phyloP scores from a whole-genome alignment of 805 yeast genomes.

The Yarrowia deformans region DNA sequence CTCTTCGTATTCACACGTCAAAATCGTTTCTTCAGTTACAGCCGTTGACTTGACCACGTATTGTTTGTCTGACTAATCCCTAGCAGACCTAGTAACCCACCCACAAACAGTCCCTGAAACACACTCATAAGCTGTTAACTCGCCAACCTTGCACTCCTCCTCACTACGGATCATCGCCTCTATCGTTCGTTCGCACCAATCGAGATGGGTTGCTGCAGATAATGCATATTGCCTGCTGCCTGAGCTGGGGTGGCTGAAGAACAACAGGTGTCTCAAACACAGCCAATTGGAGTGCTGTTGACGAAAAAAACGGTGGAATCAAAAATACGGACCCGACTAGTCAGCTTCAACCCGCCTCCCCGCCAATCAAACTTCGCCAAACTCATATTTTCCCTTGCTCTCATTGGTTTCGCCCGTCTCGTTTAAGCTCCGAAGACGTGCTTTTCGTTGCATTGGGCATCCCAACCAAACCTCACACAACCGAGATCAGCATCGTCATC shows the following conservation, averaged over 20 bases:
- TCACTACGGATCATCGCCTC: not conserved
- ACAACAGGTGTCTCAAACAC: not conserved
- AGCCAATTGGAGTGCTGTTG: not conserved
- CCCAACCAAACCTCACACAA: not conserved
- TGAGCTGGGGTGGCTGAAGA: not conserved
- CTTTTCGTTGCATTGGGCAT: not conserved
- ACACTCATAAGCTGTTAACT: not conserved
- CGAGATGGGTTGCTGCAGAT: constrained; percentile 21
- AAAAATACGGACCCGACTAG: not conserved
- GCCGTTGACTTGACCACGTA: no score
- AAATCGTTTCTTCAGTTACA: no score
- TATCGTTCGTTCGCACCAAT: not conserved
- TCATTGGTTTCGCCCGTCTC: constrained; percentile 16
- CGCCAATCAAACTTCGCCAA: constrained; percentile 17
- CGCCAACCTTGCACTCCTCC: no score
- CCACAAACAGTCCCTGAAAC: not conserved
- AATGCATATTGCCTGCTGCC: constrained; percentile 20
- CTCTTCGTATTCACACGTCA: no score
- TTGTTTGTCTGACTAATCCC: not conserved
- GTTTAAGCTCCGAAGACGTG: constrained; percentile 2
- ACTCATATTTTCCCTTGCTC: constrained; percentile 8
- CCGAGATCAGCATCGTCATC: not conserved
- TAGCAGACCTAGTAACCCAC: not conserved
- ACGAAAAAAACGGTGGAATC: not conserved
- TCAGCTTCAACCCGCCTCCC: not conserved